Percentiles rank a stretch among this genome's conserved stretches.
Conservation (phyloP, 371 early-diverging fungal genomes). For the Choanephora cucurbitarum region DNA sequence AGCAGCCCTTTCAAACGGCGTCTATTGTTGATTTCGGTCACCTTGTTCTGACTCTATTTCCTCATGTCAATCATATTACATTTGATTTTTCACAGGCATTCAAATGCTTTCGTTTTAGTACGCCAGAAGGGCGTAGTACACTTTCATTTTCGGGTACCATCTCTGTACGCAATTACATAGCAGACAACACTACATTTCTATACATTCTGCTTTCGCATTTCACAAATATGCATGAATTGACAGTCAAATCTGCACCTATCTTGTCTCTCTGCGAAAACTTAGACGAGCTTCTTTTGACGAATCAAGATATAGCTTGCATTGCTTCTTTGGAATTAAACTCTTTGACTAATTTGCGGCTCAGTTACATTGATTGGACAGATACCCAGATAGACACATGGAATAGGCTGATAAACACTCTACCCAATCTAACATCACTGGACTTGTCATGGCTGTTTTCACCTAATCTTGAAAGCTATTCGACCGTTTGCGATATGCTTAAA, state of each 20-base stretch:
- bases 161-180: slow-evolving; percentile 21
- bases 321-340: slow-evolving; percentile 7
- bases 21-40: slow-evolving; percentile 14
- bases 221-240: slow-evolving; percentile 15
- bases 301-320: slow-evolving; percentile 22
- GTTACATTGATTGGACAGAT: slow-evolving; percentile 21
- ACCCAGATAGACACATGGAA: slow-evolving; percentile 9
- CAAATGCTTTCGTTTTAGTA: slow-evolving; percentile 5
- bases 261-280: slow-evolving; percentile 31
- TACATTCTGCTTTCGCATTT: slow-evolving; percentile 22
- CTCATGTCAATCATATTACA: slow-evolving; percentile 15
- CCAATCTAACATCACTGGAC: slow-evolving; percentile 1
- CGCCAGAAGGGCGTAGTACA: not conserved
- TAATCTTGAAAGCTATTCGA: too few relatives aligned
- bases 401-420: slow-evolving; percentile 14
- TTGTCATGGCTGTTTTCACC: too few relatives aligned
- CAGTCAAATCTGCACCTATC: slow-evolving; percentile 20
- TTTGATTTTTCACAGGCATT: slow-evolving; percentile 16
- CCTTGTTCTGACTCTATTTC: slow-evolving; percentile 16
- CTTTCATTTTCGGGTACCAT: slow-evolving; percentile 21
- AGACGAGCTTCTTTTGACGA: slow-evolving; percentile 28
- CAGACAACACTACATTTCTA: slow-evolving; percentile 16
- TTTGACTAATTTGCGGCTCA: slow-evolving; percentile 14
- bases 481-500: too few relatives aligned
- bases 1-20: not conserved